Conservation (phyloP, 2,329 filamentous ascomycete genomes). For the Botrytis medusae region DNA sequence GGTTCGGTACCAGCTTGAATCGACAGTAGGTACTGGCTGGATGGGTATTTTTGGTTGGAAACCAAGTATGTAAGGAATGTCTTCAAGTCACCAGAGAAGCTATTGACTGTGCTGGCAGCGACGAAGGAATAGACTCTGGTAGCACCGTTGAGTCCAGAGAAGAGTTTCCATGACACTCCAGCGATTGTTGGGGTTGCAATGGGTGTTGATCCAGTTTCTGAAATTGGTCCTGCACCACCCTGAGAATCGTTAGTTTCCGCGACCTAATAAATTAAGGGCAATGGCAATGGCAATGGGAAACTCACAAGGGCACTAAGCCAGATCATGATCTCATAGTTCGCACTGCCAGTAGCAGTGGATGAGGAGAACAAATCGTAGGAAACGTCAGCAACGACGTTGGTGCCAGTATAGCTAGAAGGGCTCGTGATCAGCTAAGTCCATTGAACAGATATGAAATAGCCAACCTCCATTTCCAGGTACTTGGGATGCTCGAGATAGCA, state of each 20-base stretch:
- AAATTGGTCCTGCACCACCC: constrained; percentile 58
- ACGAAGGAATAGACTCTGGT: constrained; percentile 64
- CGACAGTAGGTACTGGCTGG: constrained; percentile 53
- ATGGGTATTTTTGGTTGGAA: constrained; percentile 47
- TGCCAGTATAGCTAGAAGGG: constrained; percentile 47
- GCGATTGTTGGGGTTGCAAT: constrained; percentile 55
- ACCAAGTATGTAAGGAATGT: constrained; percentile 58
- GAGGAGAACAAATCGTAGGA: constrained; percentile 62
- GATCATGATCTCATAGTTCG: constrained; percentile 66
- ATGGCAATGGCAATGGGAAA: no score
- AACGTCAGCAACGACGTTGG: constrained; percentile 55
- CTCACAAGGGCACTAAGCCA: constrained; percentile 54
- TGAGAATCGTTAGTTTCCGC: background rate
- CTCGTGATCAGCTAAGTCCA: background rate
- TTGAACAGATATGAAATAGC: constrained; percentile 15
- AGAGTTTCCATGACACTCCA: constrained; percentile 58
- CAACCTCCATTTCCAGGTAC: constrained; percentile 45
- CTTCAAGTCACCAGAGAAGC: constrained; percentile 57
- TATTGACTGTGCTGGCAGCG: constrained; percentile 46
- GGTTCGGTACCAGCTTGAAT: constrained; percentile 58
- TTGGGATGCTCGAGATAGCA: constrained; percentile 42
- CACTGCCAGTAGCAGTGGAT: constrained; percentile 45
- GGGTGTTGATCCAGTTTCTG: constrained; percentile 48
- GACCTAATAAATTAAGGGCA: background rate
- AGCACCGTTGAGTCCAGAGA: constrained; percentile 57